Percentiles rank a stretch among this genome's conserved stretches.
phyloP scores from a whole-genome alignment of 73 alveolate genomes.

The Vitrella brassicaformis region DNA sequence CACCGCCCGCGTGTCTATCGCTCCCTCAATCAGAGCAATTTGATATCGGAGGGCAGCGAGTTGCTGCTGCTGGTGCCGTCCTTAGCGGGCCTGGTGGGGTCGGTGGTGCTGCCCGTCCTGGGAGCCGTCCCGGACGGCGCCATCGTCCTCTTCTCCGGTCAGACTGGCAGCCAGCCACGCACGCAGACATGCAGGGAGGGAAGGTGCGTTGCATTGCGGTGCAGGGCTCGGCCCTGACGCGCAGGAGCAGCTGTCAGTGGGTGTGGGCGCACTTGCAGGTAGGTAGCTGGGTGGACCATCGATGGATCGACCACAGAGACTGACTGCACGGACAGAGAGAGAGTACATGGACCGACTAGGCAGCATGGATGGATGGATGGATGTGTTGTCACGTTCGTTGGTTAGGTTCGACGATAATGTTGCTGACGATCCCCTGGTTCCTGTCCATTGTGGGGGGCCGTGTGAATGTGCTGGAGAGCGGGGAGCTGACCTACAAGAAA shows the following conservation, averaged over 20 bases:
- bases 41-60: conserved; percentile 29
- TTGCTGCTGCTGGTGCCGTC: conserved; percentile 21
- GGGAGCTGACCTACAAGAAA: not conserved
- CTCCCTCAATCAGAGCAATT: not conserved
- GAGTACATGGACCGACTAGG: no score
- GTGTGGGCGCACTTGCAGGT: conserved; percentile 37
- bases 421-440: conserved; percentile 30
- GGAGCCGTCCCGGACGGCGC: conserved; percentile 37
- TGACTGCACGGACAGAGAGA: no score
- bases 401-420: conserved; percentile 26
- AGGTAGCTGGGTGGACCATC: not conserved
- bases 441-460: not conserved
- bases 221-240: conserved; percentile 4
- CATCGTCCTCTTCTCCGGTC: conserved; percentile 26
- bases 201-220: not conserved
- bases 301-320: no score
- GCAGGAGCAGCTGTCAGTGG: conserved; percentile 2
- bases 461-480: not conserved
- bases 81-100: conserved; percentile 27
- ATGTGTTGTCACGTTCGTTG: not conserved
- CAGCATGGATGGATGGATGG: not conserved
- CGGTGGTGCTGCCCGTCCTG: conserved; percentile 25
- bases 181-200: not conserved
- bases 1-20: not conserved
- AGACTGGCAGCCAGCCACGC: not conserved